A percentile compares a stretch with the other conserved stretches of the same genome.
phyloP scores from a whole-genome alignment of 2,329 filamentous ascomycete species.

The Metarhizium sp. region DNA sequence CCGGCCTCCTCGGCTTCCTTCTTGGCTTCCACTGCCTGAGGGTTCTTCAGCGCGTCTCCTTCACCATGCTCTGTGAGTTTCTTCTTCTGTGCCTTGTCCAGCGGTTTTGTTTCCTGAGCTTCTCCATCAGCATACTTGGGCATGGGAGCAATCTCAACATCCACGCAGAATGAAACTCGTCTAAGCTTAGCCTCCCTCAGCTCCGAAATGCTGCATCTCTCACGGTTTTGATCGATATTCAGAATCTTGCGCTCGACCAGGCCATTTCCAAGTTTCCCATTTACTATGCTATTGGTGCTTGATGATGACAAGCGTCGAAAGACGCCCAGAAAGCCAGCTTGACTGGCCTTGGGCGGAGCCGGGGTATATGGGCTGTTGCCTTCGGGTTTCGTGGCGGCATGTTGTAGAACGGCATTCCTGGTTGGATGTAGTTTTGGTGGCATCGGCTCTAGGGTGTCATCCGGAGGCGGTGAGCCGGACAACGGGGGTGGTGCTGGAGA shows the following conservation, averaged over 20 bases:
- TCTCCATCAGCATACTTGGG: constrained; percentile 64
- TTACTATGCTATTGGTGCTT: constrained; percentile 24
- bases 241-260: constrained; percentile 72
- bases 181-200: constrained; percentile 73
- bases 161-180: constrained; percentile 89
- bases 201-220: constrained; percentile 70
- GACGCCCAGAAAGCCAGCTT: constrained; percentile 70
- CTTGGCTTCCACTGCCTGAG: constrained; percentile 45
- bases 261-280: constrained; percentile 40
- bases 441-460: constrained; percentile 27
- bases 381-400: constrained; percentile 41
- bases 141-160: constrained; percentile 90
- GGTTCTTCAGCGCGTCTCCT: constrained; percentile 62
- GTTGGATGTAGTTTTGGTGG: constrained; percentile 39
- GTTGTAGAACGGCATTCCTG: constrained; percentile 51
- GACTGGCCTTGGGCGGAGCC: constrained; percentile 59
- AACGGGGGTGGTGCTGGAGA: constrained; percentile 7
- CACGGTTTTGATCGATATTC: constrained; percentile 74
- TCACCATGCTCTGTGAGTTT: constrained; percentile 62
- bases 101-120: constrained; percentile 26
- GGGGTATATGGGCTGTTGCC: constrained; percentile 62
- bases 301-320: constrained; percentile 74
- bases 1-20: constrained; percentile 24
- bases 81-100: constrained; percentile 46
- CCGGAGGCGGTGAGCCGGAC: constrained; percentile 12